These are phyloP conservation scores for Ustilago lituana DNA, from an alignment of 1,284 basidiomycete genomes.

Conservation along the genomic window DNA sequence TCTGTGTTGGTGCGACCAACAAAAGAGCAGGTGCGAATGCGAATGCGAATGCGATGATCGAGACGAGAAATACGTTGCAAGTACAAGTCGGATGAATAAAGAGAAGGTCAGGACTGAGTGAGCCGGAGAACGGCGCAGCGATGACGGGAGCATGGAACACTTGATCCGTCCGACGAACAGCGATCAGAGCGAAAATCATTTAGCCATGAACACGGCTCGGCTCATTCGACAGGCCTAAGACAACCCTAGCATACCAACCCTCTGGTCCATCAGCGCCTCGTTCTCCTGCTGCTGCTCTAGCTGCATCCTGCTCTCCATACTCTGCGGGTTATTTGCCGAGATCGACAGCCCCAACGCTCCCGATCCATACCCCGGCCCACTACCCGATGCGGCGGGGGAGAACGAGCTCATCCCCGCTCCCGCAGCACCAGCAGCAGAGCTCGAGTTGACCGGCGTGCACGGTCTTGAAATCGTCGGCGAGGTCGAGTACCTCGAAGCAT, in stretches of 20 bases:
- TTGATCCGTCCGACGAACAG: too few relatives aligned
- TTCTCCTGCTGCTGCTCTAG: constrained; percentile 34
- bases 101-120: too few relatives aligned
- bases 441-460: constrained; percentile 27
- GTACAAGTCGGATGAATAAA: too few relatives aligned
- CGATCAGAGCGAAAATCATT: too few relatives aligned
- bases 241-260: constrained; percentile 40
- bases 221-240: constrained; percentile 21
- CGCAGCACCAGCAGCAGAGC: background rate
- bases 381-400: constrained; percentile 32
- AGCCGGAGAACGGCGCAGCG: too few relatives aligned
- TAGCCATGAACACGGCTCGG: too few relatives aligned
- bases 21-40: too few relatives aligned
- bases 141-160: too few relatives aligned
- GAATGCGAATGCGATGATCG: too few relatives aligned
- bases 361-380: constrained; percentile 50
- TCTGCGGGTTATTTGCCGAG: constrained; percentile 34
- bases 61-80: too few relatives aligned
- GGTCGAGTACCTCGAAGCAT: constrained; percentile 33
- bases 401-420: constrained; percentile 19
- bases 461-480: constrained; percentile 39
- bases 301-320: constrained; percentile 18
- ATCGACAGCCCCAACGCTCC: constrained; percentile 47
- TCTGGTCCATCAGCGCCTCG: constrained; percentile 42
- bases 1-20: too few relatives aligned